phyloP scores from a whole-genome alignment of 179 eudicot species.

The Amaranthus tricolor region DNA sequence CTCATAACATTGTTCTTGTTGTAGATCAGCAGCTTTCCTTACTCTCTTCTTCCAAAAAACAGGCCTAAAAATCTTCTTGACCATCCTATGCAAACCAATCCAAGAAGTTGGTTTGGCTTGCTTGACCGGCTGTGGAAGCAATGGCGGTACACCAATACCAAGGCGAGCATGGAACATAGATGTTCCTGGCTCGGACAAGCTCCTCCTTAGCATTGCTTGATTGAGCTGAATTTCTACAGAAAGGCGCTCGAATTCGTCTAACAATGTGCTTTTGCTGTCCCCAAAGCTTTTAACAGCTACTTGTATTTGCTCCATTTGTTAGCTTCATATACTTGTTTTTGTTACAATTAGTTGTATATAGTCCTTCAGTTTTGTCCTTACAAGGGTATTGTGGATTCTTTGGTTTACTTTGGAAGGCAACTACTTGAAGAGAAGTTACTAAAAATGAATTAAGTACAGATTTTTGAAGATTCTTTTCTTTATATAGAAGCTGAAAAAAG shows the following conservation, averaged over 20 bases:
- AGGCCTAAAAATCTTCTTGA: slow-evolving; percentile 44
- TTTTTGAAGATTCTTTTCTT: slow-evolving; percentile 10
- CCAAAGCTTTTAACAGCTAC: slow-evolving; percentile 15
- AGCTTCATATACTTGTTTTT: background rate
- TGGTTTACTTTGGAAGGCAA: slow-evolving; percentile 21
- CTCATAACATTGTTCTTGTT: slow-evolving; percentile 1
- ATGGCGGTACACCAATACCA: slow-evolving; percentile 6
- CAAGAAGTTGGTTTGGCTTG: slow-evolving; percentile 22
- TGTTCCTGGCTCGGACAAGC: slow-evolving; percentile 53
- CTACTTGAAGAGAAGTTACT: background rate
- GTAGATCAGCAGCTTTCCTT: slow-evolving; percentile 7
- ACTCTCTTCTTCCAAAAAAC: slow-evolving; percentile 24
- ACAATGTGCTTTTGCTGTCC: slow-evolving; percentile 50
- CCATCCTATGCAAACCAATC: slow-evolving; percentile 34
- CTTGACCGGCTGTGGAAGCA: slow-evolving; percentile 22
- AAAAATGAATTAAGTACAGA: background rate
- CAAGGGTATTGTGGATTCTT: slow-evolving; percentile 19
- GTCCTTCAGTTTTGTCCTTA: background rate
- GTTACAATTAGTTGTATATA: background rate
- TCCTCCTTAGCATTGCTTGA: slow-evolving; percentile 61
- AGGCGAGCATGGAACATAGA: slow-evolving; percentile 6
- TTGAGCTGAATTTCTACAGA: slow-evolving; percentile 70
- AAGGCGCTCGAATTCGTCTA: slow-evolving; percentile 59
- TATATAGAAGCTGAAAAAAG: slow-evolving; percentile 1
- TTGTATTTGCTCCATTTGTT: slow-evolving; percentile 26